phyloP scores from a whole-genome alignment of 208 protist species.

The Phytomonas sp. region DNA sequence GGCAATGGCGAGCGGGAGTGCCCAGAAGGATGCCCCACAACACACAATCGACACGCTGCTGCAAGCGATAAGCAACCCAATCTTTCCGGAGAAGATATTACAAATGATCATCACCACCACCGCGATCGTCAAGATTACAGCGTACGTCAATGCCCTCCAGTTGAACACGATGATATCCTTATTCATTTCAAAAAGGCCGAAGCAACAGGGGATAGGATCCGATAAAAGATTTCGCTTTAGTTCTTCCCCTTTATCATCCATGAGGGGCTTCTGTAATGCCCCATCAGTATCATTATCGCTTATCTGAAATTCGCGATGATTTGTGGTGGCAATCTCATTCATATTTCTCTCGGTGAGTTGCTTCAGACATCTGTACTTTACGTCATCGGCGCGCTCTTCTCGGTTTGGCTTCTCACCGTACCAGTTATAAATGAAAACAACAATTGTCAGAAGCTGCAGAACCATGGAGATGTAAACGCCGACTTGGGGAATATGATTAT shows the following conservation, averaged over 20 bases:
- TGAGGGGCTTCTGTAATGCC: constrained; percentile 3
- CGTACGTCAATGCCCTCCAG: constrained; percentile 48
- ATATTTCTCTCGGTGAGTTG: constrained; percentile 21
- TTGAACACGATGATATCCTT: constrained; percentile 41
- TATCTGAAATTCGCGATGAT: neutral
- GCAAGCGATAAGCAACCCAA: constrained; percentile 24
- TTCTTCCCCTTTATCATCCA: constrained; percentile 2
- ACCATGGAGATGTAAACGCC: constrained; percentile 42
- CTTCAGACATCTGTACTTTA: constrained; percentile 20
- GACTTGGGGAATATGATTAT: constrained; percentile 27
- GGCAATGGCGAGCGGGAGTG: constrained; percentile 50
- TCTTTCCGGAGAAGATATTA: constrained; percentile 29
- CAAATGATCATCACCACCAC: constrained; percentile 35
- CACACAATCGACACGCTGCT: constrained; percentile 27
- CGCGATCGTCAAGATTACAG: constrained; percentile 28
- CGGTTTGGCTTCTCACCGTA: constrained; percentile 57
- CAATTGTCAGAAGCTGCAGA: constrained; percentile 37
- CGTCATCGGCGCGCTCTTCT: constrained; percentile 38
- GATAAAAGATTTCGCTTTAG: constrained; percentile 5
- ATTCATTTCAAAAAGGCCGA: constrained; percentile 54
- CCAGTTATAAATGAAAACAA: constrained; percentile 66
- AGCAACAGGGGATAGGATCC: constrained; percentile 17
- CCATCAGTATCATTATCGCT: constrained; percentile 7
- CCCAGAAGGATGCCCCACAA: constrained; percentile 39
- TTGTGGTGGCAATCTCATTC: constrained; percentile 12